Evolutionary conservation across 73 alveolate species (phyloP).

Genomic region (Paraurostyla sp.): DNA sequence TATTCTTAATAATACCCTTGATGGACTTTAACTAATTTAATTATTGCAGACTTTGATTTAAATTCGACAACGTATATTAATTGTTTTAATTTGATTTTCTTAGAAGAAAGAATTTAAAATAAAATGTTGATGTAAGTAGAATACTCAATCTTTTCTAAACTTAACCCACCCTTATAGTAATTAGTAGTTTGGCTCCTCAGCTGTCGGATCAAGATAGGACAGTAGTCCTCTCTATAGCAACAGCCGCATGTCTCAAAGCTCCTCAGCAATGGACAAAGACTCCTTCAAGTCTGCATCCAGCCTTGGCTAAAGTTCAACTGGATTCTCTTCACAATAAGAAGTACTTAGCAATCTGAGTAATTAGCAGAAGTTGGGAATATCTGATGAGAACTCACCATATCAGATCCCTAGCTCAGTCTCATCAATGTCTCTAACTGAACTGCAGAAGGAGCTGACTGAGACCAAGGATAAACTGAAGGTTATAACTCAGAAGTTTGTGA

Average conservation of each 20-base stretch:
- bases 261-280: no score
- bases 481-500: conserved; percentile 89
- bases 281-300: no score
- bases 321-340: no score
- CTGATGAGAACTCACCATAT: conserved; percentile 3
- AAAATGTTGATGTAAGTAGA: conserved; percentile 40
- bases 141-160: not conserved
- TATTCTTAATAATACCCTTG: no score
- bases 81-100: not conserved
- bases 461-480: conserved; percentile 75
- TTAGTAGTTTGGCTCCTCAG: not conserved
- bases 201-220: not conserved
- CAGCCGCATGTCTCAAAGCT: not conserved
- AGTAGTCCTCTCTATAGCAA: not conserved
- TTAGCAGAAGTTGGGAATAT: conserved; percentile 9
- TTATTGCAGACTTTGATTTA: no score
- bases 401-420: not conserved
- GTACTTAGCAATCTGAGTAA: conserved; percentile 10
- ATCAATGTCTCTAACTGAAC: not conserved
- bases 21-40: no score
- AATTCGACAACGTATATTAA: conserved; percentile 4
- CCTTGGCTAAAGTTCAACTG: no score
- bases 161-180: not conserved
- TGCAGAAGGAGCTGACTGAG: conserved; percentile 71
- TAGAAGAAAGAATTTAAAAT: conserved; percentile 13